Conservation (phyloP, 805 yeast species). For the Starmerella gropengiesseri region DNA sequence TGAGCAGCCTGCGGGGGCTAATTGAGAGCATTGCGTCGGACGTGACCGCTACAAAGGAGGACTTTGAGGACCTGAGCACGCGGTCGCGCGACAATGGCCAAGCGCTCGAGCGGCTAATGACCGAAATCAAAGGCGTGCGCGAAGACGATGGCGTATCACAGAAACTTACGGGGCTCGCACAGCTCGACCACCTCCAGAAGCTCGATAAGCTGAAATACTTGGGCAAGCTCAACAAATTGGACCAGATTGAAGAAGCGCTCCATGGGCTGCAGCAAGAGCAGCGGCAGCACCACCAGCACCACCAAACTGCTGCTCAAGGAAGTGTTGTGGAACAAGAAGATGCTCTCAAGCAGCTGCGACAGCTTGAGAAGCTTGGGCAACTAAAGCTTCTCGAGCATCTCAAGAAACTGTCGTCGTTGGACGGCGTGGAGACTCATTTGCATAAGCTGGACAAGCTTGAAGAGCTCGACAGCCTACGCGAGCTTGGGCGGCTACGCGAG, state of each 20-base stretch:
- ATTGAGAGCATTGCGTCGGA: conserved; percentile 29
- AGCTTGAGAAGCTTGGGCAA: conserved; percentile 8
- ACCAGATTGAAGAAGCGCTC: conserved; percentile 11
- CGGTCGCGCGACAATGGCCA: conserved; percentile 32
- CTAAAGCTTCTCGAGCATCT: conserved; percentile 5
- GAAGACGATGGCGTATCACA: conserved; percentile 24
- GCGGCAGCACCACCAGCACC: not conserved
- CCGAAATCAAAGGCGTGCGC: conserved; percentile 24
- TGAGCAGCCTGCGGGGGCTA: conserved; percentile 25
- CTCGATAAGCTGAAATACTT: conserved; percentile 13
- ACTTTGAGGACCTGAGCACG: conserved; percentile 29
- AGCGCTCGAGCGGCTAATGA: conserved; percentile 26
- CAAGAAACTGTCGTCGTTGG: conserved; percentile 5
- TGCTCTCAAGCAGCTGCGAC: not conserved
- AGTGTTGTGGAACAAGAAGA: too few relatives aligned
- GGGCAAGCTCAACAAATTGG: conserved; percentile 10
- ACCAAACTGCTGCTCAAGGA: too few relatives aligned
- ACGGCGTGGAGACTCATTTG: not conserved
- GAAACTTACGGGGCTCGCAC: conserved; percentile 24
- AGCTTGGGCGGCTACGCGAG: not conserved
- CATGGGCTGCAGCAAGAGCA: not conserved
- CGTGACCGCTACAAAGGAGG: conserved; percentile 28
- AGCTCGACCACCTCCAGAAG: conserved; percentile 23
- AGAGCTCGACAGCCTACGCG: not conserved
- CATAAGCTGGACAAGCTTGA: not conserved